Percentiles rank a stretch among this genome's conserved stretches.
These are phyloP conservation scores for Sorghum bicolor DNA, from an alignment of 176 grass and related monocot genomes.

Conservation along the genomic window DNA sequence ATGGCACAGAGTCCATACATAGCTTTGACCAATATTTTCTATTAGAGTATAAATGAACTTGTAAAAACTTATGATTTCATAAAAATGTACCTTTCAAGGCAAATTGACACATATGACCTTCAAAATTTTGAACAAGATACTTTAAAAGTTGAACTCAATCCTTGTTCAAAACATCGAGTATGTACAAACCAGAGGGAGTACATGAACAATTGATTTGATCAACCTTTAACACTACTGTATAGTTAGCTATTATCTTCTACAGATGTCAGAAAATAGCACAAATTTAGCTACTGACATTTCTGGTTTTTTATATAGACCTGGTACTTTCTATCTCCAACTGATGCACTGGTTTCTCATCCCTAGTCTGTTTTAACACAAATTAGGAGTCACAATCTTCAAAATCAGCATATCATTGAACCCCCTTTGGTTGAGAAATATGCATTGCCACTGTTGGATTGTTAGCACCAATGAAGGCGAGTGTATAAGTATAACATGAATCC, in stretches of 20 bases:
- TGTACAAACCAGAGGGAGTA: background rate
- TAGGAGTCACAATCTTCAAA: background rate
- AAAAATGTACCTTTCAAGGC: background rate
- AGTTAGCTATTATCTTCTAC: background rate
- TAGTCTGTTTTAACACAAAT: background rate
- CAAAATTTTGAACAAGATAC: background rate
- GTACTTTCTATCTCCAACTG: background rate
- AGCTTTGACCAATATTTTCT: background rate
- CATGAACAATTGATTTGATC: background rate
- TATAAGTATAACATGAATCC: constrained; percentile 14
- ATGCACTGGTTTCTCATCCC: background rate
- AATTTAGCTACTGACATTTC: background rate
- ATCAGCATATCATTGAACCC: background rate
- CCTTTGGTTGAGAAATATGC: background rate
- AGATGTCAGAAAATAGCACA: background rate
- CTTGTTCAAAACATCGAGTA: background rate
- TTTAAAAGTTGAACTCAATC: background rate
- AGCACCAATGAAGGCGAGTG: background rate
- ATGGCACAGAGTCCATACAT: background rate
- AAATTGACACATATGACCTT: background rate
- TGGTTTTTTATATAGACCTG: background rate
- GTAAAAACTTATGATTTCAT: background rate
- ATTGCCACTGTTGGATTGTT: background rate
- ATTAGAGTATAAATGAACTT: background rate
- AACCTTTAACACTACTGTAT: background rate